These are phyloP conservation scores for Waitea zeae DNA, from an alignment of 1,284 basidiomycete genomes.

Conservation along the genomic window DNA sequence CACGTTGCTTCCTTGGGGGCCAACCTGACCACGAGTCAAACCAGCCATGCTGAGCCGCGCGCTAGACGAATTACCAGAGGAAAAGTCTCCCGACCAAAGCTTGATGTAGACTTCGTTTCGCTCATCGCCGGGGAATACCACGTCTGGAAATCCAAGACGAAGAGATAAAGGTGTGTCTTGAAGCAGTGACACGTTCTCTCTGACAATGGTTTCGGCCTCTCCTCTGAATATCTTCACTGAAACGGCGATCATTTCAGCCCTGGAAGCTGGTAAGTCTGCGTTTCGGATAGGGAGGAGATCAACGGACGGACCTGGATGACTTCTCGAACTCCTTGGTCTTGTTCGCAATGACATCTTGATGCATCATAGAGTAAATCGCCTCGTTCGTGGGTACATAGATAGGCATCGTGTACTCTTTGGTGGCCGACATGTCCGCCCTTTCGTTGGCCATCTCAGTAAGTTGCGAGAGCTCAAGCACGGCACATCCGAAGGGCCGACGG, in stretches of 20 bases:
- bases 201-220: conserved; percentile 54
- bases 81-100: conserved; percentile 81
- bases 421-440: conserved; percentile 36
- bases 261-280: conserved; percentile 18
- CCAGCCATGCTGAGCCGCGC: conserved; percentile 45
- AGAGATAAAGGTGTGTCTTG: conserved; percentile 70
- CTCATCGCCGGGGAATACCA: conserved; percentile 85
- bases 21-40: conserved; percentile 38
- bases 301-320: conserved; percentile 45
- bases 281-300: conserved; percentile 4
- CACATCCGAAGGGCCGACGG: conserved; percentile 86
- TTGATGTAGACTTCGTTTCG: conserved; percentile 94
- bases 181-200: conserved; percentile 78
- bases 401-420: conserved; percentile 72
- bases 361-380: conserved; percentile 78
- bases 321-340: conserved; percentile 75
- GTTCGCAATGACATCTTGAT: conserved; percentile 84
- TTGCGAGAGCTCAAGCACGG: conserved; percentile 75
- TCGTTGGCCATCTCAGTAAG: conserved; percentile 52
- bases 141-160: conserved; percentile 92
- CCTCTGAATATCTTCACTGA: conserved; percentile 86
- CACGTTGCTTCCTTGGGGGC: conserved; percentile 42
- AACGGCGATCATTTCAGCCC: conserved; percentile 77
- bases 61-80: conserved; percentile 20
- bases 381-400: conserved; percentile 82